phyloP scores from a whole-genome alignment of 2,329 filamentous ascomycete species.

The Penicillium crustosum region DNA sequence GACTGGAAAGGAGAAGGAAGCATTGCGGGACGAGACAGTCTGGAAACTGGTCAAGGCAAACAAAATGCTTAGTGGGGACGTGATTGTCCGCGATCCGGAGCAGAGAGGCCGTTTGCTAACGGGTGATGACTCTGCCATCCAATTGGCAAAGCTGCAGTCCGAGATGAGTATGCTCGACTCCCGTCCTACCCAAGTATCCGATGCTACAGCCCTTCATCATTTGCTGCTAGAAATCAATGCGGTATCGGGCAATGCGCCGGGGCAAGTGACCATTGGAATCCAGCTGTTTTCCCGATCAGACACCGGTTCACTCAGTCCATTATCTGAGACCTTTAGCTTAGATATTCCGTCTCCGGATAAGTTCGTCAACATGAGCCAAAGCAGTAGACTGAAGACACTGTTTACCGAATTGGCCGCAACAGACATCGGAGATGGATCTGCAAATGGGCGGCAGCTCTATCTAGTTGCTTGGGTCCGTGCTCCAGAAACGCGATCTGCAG shows the following conservation, averaged over 20 bases:
- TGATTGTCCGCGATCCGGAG: constrained; percentile 87
- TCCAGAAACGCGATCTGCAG: constrained; percentile 48
- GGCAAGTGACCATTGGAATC: constrained; percentile 72
- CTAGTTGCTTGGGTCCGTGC: constrained; percentile 78
- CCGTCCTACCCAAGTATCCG: constrained; percentile 66
- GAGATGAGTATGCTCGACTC: constrained; percentile 92
- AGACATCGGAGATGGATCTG: constrained; percentile 66
- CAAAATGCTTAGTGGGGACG: constrained; percentile 87
- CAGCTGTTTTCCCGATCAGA: constrained; percentile 72
- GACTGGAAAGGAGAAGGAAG: constrained; percentile 78
- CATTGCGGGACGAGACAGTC: constrained; percentile 81
- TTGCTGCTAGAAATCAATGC: constrained; percentile 83
- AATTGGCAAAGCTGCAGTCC: constrained; percentile 87
- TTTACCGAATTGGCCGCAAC: constrained; percentile 81
- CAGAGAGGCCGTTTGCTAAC: constrained; percentile 83
- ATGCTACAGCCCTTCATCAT: constrained; percentile 70
- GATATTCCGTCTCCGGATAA: constrained; percentile 73
- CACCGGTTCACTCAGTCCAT: constrained; percentile 60
- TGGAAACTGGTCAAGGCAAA: constrained; percentile 95
- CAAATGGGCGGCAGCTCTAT: constrained; percentile 70
- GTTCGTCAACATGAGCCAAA: constrained; percentile 63
- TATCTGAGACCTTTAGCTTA: constrained; percentile 82
- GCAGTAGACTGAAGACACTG: constrained; percentile 73
- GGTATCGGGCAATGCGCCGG: constrained; percentile 73
- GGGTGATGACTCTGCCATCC: constrained; percentile 87